phyloP scores from a whole-genome alignment of 768 basidiomycete genomes.

The Holtermanniella nyarrowii region DNA sequence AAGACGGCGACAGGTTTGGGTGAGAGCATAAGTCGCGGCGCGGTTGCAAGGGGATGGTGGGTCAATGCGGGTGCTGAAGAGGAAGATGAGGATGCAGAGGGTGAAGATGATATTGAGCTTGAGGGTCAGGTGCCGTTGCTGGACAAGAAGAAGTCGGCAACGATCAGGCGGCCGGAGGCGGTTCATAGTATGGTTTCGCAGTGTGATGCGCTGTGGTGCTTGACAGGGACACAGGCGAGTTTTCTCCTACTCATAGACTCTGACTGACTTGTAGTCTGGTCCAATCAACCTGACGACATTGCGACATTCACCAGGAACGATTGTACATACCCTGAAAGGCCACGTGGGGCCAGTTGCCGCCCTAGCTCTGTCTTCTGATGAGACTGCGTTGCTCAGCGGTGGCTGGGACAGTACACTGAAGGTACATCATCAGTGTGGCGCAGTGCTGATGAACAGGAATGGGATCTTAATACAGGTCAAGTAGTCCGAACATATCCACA shows the following conservation, averaged over 20 bases:
- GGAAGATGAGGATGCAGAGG: constrained; percentile 16
- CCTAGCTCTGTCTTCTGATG: constrained; percentile 67
- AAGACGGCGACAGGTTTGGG: constrained; percentile 80
- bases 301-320: constrained; percentile 77
- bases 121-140: not conserved
- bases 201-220: constrained; percentile 82
- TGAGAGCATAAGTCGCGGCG: constrained; percentile 82
- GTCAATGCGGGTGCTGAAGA: constrained; percentile 52
- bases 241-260: constrained; percentile 7
- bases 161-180: constrained; percentile 43
- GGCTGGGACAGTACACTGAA: constrained; percentile 88
- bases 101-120: constrained; percentile 7
- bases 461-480: constrained; percentile 91
- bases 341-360: constrained; percentile 67
- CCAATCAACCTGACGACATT: constrained; percentile 85
- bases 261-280: constrained; percentile 52
- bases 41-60: constrained; percentile 83
- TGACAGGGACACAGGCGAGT: constrained; percentile 75
- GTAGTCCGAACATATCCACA: constrained; percentile 63
- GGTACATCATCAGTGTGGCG: constrained; percentile 48
- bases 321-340: constrained; percentile 60
- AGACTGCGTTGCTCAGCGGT: constrained; percentile 78
- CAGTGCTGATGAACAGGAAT: constrained; percentile 57
- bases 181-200: constrained; percentile 88
- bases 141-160: not conserved